These are phyloP conservation scores for Ehretia macrophylla DNA, from an alignment of 257 asterid species.

Conservation along the genomic window DNA sequence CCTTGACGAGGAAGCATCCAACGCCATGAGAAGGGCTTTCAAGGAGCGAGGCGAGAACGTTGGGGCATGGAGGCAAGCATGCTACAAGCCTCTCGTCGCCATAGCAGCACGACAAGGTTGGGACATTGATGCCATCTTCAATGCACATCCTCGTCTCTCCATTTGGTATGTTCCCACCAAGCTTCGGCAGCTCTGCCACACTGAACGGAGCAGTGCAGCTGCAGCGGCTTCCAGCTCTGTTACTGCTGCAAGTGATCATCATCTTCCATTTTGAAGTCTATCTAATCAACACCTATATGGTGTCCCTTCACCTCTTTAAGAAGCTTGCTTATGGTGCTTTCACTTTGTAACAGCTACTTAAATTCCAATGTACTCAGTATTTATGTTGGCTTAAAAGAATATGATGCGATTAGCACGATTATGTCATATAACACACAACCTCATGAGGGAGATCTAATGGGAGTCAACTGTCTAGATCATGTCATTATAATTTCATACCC, in stretches of 20 bases:
- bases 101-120: constrained; percentile 81
- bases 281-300: too few species aligned
- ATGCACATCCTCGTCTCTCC: constrained; percentile 77
- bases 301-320: too few species aligned
- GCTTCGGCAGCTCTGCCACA: constrained; percentile 97
- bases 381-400: too few species aligned
- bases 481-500: too few species aligned
- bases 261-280: constrained; percentile 33
- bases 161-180: constrained; percentile 98
- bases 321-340: too few species aligned
- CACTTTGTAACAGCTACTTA: too few species aligned
- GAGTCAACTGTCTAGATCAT: too few species aligned
- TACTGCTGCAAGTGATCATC: constrained; percentile 35
- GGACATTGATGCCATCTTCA: constrained; percentile 91
- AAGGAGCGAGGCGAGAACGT: constrained; percentile 96
- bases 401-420: too few species aligned
- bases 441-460: too few species aligned
- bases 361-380: too few species aligned
- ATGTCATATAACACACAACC: too few species aligned
- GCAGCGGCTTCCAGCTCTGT: constrained; percentile 41
- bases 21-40: constrained; percentile 64
- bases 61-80: constrained; percentile 94
- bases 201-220: constrained; percentile 69
- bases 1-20: constrained; percentile 84
- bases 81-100: constrained; percentile 85